phyloP scores from a whole-genome alignment of 495 filamentous ascomycete species.

The Viridothelium virens region DNA sequence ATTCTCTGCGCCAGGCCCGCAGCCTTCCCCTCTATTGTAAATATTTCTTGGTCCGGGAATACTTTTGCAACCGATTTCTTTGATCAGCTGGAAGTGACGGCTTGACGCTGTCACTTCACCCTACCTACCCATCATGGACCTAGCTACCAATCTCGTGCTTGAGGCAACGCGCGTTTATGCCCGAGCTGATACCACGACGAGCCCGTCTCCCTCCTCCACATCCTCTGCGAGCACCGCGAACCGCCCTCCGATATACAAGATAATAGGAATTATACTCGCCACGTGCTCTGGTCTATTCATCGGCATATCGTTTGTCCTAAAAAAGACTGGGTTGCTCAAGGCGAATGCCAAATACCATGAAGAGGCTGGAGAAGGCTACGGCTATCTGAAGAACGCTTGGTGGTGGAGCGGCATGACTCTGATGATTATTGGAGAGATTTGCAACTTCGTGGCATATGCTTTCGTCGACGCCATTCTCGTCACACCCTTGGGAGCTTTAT shows the following conservation, averaged over 20 bases:
- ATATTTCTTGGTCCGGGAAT: background rate
- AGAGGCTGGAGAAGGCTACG: constrained; percentile 92
- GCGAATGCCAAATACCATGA: constrained; percentile 97
- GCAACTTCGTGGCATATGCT: constrained; percentile 95
- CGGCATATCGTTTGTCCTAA: constrained; percentile 88
- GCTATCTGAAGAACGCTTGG: constrained; percentile 89
- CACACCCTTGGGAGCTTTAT: constrained; percentile 88
- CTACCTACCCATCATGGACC: constrained; percentile 40
- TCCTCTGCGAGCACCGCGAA: constrained; percentile 18
- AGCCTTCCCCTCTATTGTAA: background rate
- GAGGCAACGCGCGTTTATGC: constrained; percentile 44
- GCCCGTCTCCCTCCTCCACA: constrained; percentile 20
- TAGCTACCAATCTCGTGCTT: constrained; percentile 35
- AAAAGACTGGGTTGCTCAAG: constrained; percentile 82
- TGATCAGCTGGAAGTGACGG: background rate
- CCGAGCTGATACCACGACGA: constrained; percentile 31
- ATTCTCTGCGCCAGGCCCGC: too few relatives aligned
- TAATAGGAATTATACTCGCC: constrained; percentile 78
- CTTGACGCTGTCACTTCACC: background rate
- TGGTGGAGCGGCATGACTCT: constrained; percentile 97
- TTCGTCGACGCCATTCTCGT: constrained; percentile 97
- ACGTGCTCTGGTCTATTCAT: constrained; percentile 89
- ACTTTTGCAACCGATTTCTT: background rate
- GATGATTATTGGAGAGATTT: constrained; percentile 94
- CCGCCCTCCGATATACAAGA: constrained; percentile 66